Base-by-base conservation (phyloP, 148 eudicot genomes). In the Rhododendron griersonianum region DNA sequence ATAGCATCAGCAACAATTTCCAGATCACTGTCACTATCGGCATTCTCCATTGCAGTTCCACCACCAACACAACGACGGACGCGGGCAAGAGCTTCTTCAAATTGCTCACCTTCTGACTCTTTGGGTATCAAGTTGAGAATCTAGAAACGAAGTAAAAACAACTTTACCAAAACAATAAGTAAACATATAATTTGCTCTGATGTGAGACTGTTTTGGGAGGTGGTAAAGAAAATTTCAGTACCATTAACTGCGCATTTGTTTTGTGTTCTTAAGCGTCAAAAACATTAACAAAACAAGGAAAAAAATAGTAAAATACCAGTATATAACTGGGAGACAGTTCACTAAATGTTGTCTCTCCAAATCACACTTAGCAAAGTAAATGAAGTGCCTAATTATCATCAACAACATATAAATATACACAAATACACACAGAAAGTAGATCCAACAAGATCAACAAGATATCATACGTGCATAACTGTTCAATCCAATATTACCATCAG, bases 1-100 rank as follows among this genome's bases (percentile, higher is more conserved):
- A 93, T 88, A 87, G 92, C 92, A 80, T 94, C 97, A 28, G 94
- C 91, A 89, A 94, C 92, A 45, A 94, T 93, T 93, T 94, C 97
- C 85, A 94, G 82, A 88, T 94, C 97, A 90, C 97, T 94, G 87
- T 94, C 97, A 87, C 94, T 92, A 77, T 92, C 94, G 84, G 91
- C 97, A 90, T 90, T 90, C 59, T 93, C 93, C 37, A 90, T 86
- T n/a, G 89, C 89, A 86, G 87, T 89, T 73, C 96, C 95, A 86
- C 97, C 97, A 80, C 93, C 93, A 84, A 92, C 84, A 84, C 97
- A 94, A 65, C 97, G 95, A 51, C 91, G 85, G 86, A 94, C 97
- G 50, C 97, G 95, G 16, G 92, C 91, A 75, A 91, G 89, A 84
- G 97, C 97, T 85, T 94, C 92, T 87, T 90, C 92, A 89, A 94